These are phyloP conservation scores for Blastocystis sp. DNA, from an alignment of 352 stramenopile species.

Conservation along the genomic window DNA sequence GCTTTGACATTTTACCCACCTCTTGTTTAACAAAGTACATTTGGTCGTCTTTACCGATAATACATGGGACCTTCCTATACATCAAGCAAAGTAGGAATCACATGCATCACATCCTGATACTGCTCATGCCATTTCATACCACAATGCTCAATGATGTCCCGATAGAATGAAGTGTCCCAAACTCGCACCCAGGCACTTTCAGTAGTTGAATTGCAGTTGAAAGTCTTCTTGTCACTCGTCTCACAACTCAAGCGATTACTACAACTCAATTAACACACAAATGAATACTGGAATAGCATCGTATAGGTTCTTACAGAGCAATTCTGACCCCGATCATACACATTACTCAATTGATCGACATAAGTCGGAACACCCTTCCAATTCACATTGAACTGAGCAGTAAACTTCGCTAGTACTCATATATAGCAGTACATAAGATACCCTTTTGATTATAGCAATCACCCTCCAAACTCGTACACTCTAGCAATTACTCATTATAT, in stretches of 20 bases:
- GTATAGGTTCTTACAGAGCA: background rate
- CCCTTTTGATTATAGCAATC: background rate
- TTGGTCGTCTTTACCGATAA: conserved; percentile 2
- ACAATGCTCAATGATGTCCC: conserved; percentile 22
- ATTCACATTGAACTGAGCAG: background rate
- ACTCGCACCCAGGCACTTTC: conserved; percentile 31
- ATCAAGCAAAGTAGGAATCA: background rate
- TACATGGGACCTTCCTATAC: conserved; percentile 26
- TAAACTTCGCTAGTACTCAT: background rate
- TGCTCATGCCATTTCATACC: conserved; percentile 22
- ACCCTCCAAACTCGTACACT: background rate
- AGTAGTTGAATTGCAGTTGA: conserved; percentile 23
- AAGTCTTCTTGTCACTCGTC: conserved; percentile 21
- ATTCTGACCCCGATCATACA: background rate
- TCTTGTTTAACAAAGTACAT: background rate
- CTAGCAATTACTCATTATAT: background rate
- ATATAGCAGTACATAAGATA: background rate
- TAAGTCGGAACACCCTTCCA: background rate
- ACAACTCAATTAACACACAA: background rate
- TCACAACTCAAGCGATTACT: background rate
- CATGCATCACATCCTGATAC: conserved; percentile 34
- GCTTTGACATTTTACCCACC: no score
- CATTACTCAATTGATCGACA: background rate
- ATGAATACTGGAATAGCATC: background rate
- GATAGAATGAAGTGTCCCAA: conserved; percentile 13